A percentile compares a stretch with the other conserved stretches of the same genome.
Evolutionary conservation across 1,284 basidiomycete species (phyloP).

Genomic region (Melampsora medusae): DNA sequence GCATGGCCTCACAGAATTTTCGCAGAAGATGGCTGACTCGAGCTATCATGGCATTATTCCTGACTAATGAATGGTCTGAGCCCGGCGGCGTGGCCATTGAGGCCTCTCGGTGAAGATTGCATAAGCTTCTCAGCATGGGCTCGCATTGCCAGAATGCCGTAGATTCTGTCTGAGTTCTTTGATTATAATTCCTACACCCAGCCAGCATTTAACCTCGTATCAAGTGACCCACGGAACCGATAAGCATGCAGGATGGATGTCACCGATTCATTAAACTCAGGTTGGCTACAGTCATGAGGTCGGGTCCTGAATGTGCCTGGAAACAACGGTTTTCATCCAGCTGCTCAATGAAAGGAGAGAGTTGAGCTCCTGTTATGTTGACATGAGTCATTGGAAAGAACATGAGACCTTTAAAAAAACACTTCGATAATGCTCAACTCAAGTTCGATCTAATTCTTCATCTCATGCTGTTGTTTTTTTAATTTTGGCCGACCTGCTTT

Average conservation of each 20-base stretch:
- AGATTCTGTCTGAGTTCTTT: no score
- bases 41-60: no score
- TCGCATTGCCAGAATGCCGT: no score
- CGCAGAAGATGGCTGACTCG: no score
- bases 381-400: conserved; percentile 5
- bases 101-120: no score
- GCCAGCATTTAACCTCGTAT: no score
- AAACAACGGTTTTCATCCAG: conserved; percentile 2
- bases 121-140: no score
- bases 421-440: neutral
- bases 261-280: conserved; percentile 1
- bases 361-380: neutral
- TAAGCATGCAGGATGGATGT: neutral
- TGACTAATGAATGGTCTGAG: no score
- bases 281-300: neutral
- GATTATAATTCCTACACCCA: no score
- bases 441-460: neutral
- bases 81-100: no score
- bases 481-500: neutral
- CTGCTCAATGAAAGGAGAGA: conserved; percentile 9
- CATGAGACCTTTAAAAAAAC: conserved; percentile 5
- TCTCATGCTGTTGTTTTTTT: conserved; percentile 4
- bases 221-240: no score
- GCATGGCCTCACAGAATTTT: no score
- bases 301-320: conserved; percentile 7